These are phyloP conservation scores for Thalassiosira ordinaria DNA, from an alignment of 352 stramenopile genomes.

Conservation along the genomic window DNA sequence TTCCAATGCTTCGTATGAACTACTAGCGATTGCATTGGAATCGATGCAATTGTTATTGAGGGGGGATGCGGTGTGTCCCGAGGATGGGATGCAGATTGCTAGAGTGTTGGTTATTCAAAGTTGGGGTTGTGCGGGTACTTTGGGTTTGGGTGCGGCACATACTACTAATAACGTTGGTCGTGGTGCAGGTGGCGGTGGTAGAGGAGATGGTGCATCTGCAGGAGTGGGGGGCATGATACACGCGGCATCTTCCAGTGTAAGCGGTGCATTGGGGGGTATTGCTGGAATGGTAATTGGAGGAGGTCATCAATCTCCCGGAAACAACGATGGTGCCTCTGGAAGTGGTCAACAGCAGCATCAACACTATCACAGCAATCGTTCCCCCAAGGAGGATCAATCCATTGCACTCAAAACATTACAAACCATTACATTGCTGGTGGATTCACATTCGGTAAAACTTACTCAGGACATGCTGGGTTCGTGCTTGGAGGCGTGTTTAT, in stretches of 20 bases:
- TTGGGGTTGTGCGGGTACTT: conserved; percentile 56
- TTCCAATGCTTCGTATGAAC: conserved; percentile 92
- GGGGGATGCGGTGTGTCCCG: conserved; percentile 93
- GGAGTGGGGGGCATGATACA: conserved; percentile 44
- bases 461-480: conserved; percentile 68
- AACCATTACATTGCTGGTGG: conserved; percentile 80
- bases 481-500: conserved; percentile 55
- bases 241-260: conserved; percentile 37
- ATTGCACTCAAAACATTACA: conserved; percentile 69
- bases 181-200: conserved; percentile 6
- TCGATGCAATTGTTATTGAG: conserved; percentile 94
- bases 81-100: conserved; percentile 94
- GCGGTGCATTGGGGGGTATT: conserved; percentile 47
- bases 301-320: no score
- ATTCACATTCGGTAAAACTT: conserved; percentile 70
- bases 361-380: conserved; percentile 44
- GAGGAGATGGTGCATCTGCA: not conserved
- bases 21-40: conserved; percentile 93
- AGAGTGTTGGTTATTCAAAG: conserved; percentile 96
- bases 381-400: conserved; percentile 68
- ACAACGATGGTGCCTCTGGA: conserved; percentile 38
- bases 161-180: not conserved
- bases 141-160: conserved; percentile 24
- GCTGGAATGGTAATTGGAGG: conserved; percentile 56
- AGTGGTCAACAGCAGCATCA: conserved; percentile 31